Conservation (phyloP, 257 asterid genomes). For the Nyctanthes arbortristis region DNA sequence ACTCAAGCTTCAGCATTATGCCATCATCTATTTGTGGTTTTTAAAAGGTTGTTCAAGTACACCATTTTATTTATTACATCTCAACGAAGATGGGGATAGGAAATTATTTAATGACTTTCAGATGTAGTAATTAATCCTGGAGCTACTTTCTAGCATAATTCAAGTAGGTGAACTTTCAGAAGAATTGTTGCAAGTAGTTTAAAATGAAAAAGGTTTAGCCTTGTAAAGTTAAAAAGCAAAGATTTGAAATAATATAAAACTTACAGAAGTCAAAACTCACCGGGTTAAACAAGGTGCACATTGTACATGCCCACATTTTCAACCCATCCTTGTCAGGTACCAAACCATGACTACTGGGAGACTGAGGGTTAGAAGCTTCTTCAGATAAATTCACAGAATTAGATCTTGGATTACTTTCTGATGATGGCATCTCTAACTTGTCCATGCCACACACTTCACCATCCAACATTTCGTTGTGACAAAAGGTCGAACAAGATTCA, state of each 20-base stretch:
- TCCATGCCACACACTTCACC: constrained; percentile 21
- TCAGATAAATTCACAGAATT: constrained; percentile 24
- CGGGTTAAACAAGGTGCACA: constrained; percentile 85
- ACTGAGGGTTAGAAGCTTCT: constrained; percentile 43
- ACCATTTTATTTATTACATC: background rate
- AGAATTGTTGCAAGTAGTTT: constrained; percentile 5
- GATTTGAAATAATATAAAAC: background rate
- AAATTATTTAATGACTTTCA: too few relatives aligned
- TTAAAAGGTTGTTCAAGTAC: background rate
- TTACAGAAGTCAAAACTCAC: constrained; percentile 42
- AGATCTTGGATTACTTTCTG: constrained; percentile 18
- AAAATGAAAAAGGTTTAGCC: constrained; percentile 8
- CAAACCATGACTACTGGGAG: constrained; percentile 24
- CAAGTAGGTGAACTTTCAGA: background rate
- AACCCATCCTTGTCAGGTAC: constrained; percentile 23
- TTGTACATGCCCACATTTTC: constrained; percentile 61
- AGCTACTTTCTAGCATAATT: constrained; percentile 8
- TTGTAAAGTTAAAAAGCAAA: background rate
- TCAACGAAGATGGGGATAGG: too few relatives aligned
- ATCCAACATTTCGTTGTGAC: constrained; percentile 26
- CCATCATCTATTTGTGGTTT: background rate
- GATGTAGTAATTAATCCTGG: background rate
- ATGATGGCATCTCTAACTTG: constrained; percentile 18
- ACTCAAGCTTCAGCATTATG: background rate
- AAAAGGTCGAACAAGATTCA: constrained; percentile 23